Percentiles rank a stretch among this genome's conserved stretches.
These are phyloP conservation scores for Vachellia pachyceras DNA, from an alignment of 306 rosid genomes.

Conservation along the genomic window DNA sequence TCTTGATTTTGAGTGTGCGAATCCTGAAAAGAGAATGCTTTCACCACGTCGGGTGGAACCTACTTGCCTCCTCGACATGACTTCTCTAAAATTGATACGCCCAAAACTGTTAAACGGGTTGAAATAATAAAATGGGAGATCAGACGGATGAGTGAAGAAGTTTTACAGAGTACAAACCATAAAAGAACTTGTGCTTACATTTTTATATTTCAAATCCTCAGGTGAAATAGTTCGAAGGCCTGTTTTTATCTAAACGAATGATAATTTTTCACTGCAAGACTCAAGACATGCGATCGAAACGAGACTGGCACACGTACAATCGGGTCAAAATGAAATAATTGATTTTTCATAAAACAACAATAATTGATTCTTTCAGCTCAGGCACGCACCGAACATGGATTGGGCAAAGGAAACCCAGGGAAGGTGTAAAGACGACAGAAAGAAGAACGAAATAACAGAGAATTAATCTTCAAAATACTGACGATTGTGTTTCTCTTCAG, in stretches of 20 bases:
- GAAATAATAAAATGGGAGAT: not conserved
- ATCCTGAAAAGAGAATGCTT: conserved; percentile 66
- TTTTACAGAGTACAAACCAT: not conserved
- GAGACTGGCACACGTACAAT: not conserved
- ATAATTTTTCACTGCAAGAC: not conserved
- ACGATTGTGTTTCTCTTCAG: not conserved
- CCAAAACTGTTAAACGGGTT: conserved; percentile 6
- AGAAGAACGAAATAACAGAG: not conserved
- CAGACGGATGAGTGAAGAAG: not conserved
- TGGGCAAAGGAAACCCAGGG: not conserved
- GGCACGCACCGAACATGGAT: not conserved
- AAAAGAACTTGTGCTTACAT: not conserved
- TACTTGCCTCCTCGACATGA: conserved; percentile 71
- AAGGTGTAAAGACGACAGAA: not conserved
- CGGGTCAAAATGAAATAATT: not conserved
- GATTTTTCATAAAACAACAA: not conserved
- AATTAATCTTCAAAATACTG: not conserved
- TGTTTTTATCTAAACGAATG: not conserved
- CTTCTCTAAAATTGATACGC: conserved; percentile 31
- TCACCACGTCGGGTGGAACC: conserved; percentile 71
- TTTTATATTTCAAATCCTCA: not conserved
- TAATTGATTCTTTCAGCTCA: not conserved
- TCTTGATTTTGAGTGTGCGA: conserved; percentile 67
- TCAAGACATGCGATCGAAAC: not conserved
- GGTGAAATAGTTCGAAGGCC: not conserved